phyloP scores from a whole-genome alignment of 139 green algal genomes.

The Volvox africanus region DNA sequence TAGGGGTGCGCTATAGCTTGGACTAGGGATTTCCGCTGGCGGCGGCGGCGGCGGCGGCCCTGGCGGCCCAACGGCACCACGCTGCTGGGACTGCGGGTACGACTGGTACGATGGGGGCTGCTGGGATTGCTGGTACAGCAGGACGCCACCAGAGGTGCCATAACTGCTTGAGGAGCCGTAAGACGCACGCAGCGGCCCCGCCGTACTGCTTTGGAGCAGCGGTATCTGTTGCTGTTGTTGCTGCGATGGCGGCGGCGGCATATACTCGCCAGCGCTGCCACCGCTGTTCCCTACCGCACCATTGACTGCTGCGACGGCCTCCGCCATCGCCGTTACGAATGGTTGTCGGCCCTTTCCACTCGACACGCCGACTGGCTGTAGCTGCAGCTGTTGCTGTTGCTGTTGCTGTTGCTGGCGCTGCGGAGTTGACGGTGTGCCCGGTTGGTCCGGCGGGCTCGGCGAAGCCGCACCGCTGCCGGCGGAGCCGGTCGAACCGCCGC shows the following conservation, averaged over 20 bases:
- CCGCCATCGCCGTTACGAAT: not conserved
- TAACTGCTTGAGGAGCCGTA: constrained; percentile 6
- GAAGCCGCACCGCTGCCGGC: not conserved
- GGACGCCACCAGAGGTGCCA: not conserved
- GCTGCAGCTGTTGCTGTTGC: not conserved
- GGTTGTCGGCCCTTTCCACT: not conserved
- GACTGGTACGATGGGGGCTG: not conserved
- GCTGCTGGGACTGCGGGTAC: not conserved
- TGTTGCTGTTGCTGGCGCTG: constrained; percentile 4
- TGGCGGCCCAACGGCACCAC: not conserved
- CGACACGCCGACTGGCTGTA: not conserved
- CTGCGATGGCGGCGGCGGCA: not conserved
- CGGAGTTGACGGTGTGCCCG: not conserved
- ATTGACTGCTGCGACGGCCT: not conserved
- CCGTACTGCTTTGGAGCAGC: not conserved
- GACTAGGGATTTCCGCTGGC: not conserved
- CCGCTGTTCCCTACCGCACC: not conserved
- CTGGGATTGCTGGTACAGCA: not conserved
- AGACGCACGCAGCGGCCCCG: not conserved
- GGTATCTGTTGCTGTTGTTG: not conserved
- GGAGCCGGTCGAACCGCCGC: not conserved
- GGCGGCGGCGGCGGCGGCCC: not conserved
- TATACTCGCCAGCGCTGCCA: not conserved
- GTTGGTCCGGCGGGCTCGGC: not conserved
- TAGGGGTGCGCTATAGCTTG: no score